Conservation (phyloP, 768 basidiomycete species). For the Lactarius indigo region DNA sequence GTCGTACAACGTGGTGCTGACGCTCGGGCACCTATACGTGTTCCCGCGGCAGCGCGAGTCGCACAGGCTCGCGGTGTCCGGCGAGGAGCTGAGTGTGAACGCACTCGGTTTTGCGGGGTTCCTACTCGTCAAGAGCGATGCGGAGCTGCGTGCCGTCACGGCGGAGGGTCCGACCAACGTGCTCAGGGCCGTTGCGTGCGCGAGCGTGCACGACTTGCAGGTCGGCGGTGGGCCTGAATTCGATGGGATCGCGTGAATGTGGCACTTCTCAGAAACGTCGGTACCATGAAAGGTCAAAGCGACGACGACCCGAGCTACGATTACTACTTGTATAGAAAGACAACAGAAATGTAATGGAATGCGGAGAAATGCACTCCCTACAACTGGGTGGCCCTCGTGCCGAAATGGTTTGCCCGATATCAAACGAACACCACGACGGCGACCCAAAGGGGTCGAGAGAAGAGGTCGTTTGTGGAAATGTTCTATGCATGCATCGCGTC, state of each 20-base stretch:
- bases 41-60: constrained; percentile 72
- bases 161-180: constrained; percentile 60
- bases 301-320: not conserved
- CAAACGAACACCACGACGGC: not conserved
- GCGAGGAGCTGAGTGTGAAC: constrained; percentile 70
- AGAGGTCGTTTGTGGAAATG: not conserved
- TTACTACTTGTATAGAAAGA: not conserved
- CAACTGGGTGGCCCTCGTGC: too few species aligned
- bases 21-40: constrained; percentile 79
- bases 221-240: constrained; percentile 47
- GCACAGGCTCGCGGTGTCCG: constrained; percentile 49
- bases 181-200: constrained; percentile 57
- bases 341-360: not conserved
- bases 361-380: not conserved
- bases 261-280: too few species aligned
- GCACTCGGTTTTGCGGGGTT: constrained; percentile 88
- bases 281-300: not conserved
- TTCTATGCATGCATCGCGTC: not conserved
- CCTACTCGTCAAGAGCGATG: constrained; percentile 80
- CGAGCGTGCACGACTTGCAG: constrained; percentile 66
- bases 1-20: constrained; percentile 82
- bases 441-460: not conserved
- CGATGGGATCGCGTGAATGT: constrained; percentile 24
- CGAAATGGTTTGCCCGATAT: not conserved
- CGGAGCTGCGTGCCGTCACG: constrained; percentile 68